Conservation (phyloP, 2,329 filamentous ascomycete genomes). For the Trematosphaeria pertusa region DNA sequence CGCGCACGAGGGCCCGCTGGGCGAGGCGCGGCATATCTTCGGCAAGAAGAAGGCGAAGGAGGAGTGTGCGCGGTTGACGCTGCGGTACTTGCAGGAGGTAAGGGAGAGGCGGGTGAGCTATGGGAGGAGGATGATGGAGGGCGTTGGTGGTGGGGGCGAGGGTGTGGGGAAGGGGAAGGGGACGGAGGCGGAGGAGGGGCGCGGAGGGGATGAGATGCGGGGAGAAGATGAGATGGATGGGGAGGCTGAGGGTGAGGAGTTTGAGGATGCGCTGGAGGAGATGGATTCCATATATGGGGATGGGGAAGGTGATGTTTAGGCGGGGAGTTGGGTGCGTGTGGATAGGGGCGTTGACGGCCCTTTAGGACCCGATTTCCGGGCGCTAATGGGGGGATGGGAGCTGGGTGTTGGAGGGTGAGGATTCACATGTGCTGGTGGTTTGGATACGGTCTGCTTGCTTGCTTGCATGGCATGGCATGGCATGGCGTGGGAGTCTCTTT, state of each 20-base stretch:
- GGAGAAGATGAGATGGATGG: background rate
- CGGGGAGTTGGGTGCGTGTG: too few species aligned
- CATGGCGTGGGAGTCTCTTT: too few species aligned
- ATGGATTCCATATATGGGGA: too few species aligned
- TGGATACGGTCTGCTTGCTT: too few species aligned
- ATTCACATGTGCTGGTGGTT: too few species aligned
- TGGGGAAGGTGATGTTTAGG: too few species aligned
- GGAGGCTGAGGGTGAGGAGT: constrained; percentile 1
- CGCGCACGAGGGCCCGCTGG: constrained; percentile 42
- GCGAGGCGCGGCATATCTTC: constrained; percentile 51
- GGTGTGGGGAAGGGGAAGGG: background rate
- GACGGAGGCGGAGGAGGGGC: background rate
- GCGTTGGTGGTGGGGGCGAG: background rate
- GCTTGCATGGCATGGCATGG: too few species aligned
- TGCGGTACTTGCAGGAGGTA: constrained; percentile 49
- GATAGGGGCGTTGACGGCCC: too few species aligned
- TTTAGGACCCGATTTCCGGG: too few species aligned
- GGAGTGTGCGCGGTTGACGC: constrained; percentile 52
- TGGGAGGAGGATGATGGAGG: constrained; percentile 24
- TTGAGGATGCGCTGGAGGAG: constrained; percentile 1
- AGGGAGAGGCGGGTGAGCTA: constrained; percentile 25
- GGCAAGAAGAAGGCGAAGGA: constrained; percentile 60
- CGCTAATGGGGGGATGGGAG: too few species aligned
- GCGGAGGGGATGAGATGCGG: background rate
- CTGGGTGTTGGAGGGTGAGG: too few species aligned